Evolutionary conservation across 495 filamentous ascomycete genomes (phyloP).

Genomic region (Neurospora tetraspora): DNA sequence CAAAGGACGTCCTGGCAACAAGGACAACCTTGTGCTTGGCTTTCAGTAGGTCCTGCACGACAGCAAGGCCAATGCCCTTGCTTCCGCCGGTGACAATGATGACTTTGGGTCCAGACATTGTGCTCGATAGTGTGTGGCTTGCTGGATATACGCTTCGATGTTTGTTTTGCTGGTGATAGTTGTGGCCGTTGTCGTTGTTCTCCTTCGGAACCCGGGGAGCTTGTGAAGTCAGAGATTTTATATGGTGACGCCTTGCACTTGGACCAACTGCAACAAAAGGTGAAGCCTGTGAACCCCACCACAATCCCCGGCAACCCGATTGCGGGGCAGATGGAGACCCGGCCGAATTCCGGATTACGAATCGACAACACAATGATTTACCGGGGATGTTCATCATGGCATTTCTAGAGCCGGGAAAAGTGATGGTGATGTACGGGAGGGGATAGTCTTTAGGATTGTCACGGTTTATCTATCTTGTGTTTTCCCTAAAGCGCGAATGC

Average conservation of each 20-base stretch:
- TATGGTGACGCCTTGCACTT: not conserved
- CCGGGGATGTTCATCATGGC: not conserved
- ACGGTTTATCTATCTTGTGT: not conserved
- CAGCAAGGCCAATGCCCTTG: slow-evolving; percentile 73
- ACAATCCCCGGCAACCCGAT: not conserved
- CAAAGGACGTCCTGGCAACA: slow-evolving; percentile 57
- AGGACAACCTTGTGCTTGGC: slow-evolving; percentile 61
- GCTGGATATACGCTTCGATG: not conserved
- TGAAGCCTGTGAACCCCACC: not conserved
- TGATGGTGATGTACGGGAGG: not conserved
- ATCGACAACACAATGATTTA: not conserved
- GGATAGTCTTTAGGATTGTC: too few species aligned
- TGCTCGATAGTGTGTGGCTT: not conserved
- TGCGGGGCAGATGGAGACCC: not conserved
- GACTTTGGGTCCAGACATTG: slow-evolving; percentile 34
- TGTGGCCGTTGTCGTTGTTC: not conserved
- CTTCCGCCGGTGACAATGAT: slow-evolving; percentile 63
- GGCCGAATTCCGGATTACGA: not conserved
- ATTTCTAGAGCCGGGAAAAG: not conserved
- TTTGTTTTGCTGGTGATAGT: not conserved
- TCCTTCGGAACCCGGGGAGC: not conserved
- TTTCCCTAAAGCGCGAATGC: not conserved
- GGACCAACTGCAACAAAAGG: not conserved
- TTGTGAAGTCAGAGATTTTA: not conserved
- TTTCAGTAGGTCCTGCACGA: slow-evolving; percentile 62